Conservation (phyloP, 164 flowering plant genomes). For the Vitis rupestris region DNA sequence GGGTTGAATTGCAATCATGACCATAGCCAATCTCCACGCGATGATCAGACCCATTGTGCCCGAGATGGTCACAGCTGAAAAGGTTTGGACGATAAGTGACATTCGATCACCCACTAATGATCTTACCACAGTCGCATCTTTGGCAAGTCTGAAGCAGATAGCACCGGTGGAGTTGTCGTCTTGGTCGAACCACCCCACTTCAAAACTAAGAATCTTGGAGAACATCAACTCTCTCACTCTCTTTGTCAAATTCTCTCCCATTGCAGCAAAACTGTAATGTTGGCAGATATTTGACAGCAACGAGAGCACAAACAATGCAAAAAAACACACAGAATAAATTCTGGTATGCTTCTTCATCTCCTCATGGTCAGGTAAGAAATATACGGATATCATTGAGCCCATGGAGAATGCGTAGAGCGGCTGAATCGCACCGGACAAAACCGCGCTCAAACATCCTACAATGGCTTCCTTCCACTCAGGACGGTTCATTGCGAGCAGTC, state of each 20-base stretch:
- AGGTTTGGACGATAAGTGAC: slow-evolving; percentile 66
- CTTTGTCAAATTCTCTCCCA: slow-evolving; percentile 7
- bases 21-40: slow-evolving; percentile 75
- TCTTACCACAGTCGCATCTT: slow-evolving; percentile 30
- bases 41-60: slow-evolving; percentile 71
- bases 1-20: slow-evolving; percentile 88
- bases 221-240: slow-evolving; percentile 1
- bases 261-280: background rate
- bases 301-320: slow-evolving; percentile 31
- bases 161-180: slow-evolving; percentile 22
- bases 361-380: slow-evolving; percentile 49
- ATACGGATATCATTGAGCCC: slow-evolving; percentile 75
- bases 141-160: slow-evolving; percentile 16
- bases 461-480: slow-evolving; percentile 80
- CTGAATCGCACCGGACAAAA: slow-evolving; percentile 71
- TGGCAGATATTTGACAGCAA: background rate
- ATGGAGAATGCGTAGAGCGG: slow-evolving; percentile 59
- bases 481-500: slow-evolving; percentile 51
- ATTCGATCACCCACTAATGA: slow-evolving; percentile 79
- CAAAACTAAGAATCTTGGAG: background rate
- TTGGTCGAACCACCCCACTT: slow-evolving; percentile 16
- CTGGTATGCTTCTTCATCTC: slow-evolving; percentile 54
- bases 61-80: slow-evolving; percentile 66
- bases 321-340: slow-evolving; percentile 46
- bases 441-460: slow-evolving; percentile 57